These are phyloP conservation scores for Cyphellophora europaea DNA, from an alignment of 2,329 filamentous ascomycete genomes.

Conservation along the genomic window DNA sequence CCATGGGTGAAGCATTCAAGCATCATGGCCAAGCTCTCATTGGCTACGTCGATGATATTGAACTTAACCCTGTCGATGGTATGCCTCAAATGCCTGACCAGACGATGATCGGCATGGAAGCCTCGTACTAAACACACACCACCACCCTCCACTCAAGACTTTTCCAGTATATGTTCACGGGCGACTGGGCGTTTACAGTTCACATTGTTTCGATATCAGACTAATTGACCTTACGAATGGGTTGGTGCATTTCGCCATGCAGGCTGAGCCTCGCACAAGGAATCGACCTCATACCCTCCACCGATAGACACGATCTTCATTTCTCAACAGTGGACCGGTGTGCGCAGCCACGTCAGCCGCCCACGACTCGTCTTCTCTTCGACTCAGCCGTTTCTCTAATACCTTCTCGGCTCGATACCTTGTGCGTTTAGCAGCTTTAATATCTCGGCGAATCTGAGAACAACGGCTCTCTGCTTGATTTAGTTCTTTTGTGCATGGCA, in stretches of 20 bases:
- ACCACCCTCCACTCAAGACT: neutral
- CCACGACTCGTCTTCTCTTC: too few species aligned
- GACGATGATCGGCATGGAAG: constrained; percentile 15
- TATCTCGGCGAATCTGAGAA: too few species aligned
- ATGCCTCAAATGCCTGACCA: constrained; percentile 17
- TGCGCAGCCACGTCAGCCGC: too few species aligned
- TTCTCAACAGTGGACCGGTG: too few species aligned
- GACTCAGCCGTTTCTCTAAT: constrained; percentile 1
- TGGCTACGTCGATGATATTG: constrained; percentile 78
- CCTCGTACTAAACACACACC: constrained; percentile 12
- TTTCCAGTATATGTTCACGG: too few species aligned
- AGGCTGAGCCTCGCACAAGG: neutral
- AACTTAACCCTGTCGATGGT: constrained; percentile 28
- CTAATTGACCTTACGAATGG: neutral
- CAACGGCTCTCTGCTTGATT: neutral
- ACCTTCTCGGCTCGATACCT: constrained; percentile 1
- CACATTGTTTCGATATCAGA: neutral
- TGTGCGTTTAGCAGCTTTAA: constrained; percentile 1
- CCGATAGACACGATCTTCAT: neutral
- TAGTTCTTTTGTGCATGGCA: constrained; percentile 2
- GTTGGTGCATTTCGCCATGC: neutral
- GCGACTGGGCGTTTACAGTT: too few species aligned
- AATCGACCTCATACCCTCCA: neutral
- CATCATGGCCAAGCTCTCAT: constrained; percentile 89
- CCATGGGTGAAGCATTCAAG: constrained; percentile 98